These are phyloP conservation scores for Corymbia calophylla DNA, from an alignment of 441 rosid species.

Conservation along the genomic window DNA sequence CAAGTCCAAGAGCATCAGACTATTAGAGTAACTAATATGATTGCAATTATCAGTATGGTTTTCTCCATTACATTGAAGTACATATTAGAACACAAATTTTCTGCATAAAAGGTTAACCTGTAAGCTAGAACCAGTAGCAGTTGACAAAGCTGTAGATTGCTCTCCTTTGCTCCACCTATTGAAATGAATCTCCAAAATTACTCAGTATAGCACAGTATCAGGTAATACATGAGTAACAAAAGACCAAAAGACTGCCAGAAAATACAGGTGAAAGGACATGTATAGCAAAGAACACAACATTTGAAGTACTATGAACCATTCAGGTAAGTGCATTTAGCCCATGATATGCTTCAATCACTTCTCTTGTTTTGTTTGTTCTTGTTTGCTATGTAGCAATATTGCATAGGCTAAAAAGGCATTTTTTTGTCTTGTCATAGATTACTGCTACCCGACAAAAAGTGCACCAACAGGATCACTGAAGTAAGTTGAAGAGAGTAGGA, in stretches of 20 bases:
- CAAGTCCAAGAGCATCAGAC: not conserved
- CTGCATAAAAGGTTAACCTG: slow-evolving; percentile 29
- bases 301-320: not conserved
- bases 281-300: not conserved
- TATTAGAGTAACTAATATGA: not conserved
- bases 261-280: not conserved
- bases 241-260: not conserved
- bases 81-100: not conserved
- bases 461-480: not conserved
- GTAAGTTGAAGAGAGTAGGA: not conserved
- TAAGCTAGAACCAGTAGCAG: slow-evolving; percentile 53
- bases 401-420: not conserved
- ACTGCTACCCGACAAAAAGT: not conserved
- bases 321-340: not conserved
- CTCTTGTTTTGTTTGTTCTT: not conserved
- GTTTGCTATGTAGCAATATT: not conserved
- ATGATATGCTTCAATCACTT: not conserved
- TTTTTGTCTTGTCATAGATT: not conserved
- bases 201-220: not conserved
- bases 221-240: not conserved
- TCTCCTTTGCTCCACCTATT: slow-evolving; percentile 61
- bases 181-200: not conserved
- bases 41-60: not conserved
- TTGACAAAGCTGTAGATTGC: slow-evolving; percentile 73
- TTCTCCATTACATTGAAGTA: not conserved